Base-by-base conservation (phyloP, 306 rosid species). In the Ormosia emarginata region DNA sequence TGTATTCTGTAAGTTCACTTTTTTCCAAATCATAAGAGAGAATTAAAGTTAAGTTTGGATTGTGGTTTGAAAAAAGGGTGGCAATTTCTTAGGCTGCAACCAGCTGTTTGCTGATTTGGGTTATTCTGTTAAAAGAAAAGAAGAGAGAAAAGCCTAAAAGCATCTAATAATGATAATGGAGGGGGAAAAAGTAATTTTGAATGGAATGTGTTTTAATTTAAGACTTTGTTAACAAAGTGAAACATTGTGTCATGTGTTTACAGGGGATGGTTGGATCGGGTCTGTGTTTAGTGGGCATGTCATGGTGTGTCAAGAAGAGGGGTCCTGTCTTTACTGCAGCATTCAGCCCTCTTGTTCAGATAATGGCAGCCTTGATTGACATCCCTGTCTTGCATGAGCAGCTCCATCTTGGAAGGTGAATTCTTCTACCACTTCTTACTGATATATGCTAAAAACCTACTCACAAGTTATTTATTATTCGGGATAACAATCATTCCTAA, bases 321-420 rank as follows among this genome's bases (percentile, higher is more conserved):
- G 98, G 98, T 29, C 98, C 98, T 13, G 94, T 95, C 5, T 90
- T 93, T 80, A 95, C 98, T 1, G 94, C 98, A 56, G 97, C 98
- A 41, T 91, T 95, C 66, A 95, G 98, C 55, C 98, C 98, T 43
- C 85, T 95, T 3, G 95, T 95, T 83, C 98, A 95, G 78, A 87
- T 93, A 41, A 84, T 93, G 88, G 92, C 97, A 4, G 98, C 92
- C 83, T 79, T 88, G 89, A 80, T 95, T 12, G 93, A 91, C 49
- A 85, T 95, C 72, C 98, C 98, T 40, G 11, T 93, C 80, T 82
- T 95, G 80, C 97, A 93, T 70, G 95, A 91, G 63, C 91, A 88
- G 49, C 87, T 93, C 46, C 73, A 90, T 77, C 93, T 95, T 34
- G 98, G 98, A 87, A 93, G 92, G 85, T 79, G 55, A 64, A 39